Base-by-base conservation (phyloP, 192 early-diverging fungal species). In the Backusella macrospora region DNA sequence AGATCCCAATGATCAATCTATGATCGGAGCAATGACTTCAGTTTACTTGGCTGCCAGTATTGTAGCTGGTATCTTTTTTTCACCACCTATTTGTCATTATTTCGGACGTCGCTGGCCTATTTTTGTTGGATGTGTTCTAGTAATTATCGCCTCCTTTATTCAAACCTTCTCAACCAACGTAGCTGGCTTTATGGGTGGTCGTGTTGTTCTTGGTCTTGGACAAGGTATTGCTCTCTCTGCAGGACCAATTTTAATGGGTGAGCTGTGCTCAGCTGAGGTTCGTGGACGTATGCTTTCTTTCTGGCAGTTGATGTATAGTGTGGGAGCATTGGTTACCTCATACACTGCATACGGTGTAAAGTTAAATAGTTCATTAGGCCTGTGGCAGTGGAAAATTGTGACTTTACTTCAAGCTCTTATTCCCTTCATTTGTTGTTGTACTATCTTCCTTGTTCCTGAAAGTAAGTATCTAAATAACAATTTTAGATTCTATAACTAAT, bases 271-370 rank as follows among this genome's bases (percentile, higher is more conserved):
- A 18, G 66, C 64, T 8, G 73, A 75, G 44, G 59, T 75, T 62
- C 73, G 73, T 62, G 73, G 73, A 45, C 73, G 67, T 9, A 75
- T 75, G 73, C 65, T 75, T 44, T 75, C 73, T 1, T 75, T 75
- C 52, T 75, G 73, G 73, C 73, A 75, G 18, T 68, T 75, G 39
- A 40, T 59, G 29, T 75, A 75, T 38, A 68, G 65, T 62, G 67
- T 75, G 5, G 73, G 73, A 45, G 73, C 73, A 5, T 55, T 75
- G 66, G 65, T 75, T 21, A 62, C 65, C 21, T 68, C 73, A 1
- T 75, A 62, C 66, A 69, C 65, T 62, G 73, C 73, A n/a, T 66
- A 68, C 14, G 73, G 73, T 34, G 45, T 10, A 46, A 43, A 42
- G 49, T 21, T 49, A 47, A 65, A 63, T 34, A 9, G 1, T 6